Percentiles rank a stretch among this genome's conserved stretches.
Evolutionary conservation across 1,139 yeast genomes (phyloP).

Genomic region (Nakaseomyces uthaithaninus): DNA sequence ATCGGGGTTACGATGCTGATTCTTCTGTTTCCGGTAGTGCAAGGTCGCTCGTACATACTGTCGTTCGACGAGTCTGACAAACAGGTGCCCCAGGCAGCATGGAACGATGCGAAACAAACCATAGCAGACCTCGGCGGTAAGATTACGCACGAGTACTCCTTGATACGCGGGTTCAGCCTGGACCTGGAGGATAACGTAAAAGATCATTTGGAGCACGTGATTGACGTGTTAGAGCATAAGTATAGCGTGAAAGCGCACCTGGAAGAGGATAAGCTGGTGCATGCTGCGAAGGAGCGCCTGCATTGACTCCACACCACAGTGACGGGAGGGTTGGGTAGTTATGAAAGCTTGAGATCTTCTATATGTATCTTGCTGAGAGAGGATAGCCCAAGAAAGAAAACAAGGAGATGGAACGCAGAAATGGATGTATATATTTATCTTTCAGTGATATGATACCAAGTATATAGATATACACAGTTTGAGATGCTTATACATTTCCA

Average conservation of each 20-base stretch:
- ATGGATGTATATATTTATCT: not conserved
- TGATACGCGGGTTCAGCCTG: constrained; percentile 37
- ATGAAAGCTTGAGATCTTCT: too few relatives aligned
- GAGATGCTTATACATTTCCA: not conserved
- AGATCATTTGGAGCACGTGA: constrained; percentile 19
- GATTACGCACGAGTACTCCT: constrained; percentile 37
- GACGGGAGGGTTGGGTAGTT: too few relatives aligned
- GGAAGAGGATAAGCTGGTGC: constrained; percentile 22
- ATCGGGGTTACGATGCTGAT: constrained; percentile 5
- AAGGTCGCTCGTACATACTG: constrained; percentile 9
- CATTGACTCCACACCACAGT: too few relatives aligned
- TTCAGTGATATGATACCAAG: not conserved
- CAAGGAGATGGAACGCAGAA: not conserved
- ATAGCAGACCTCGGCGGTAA: constrained; percentile 34
- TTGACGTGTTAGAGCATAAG: constrained; percentile 24
- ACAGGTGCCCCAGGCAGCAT: not conserved
- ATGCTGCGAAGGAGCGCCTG: constrained; percentile 11
- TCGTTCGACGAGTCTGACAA: constrained; percentile 4
- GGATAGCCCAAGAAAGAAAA: too few relatives aligned
- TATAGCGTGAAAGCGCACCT: constrained; percentile 13
- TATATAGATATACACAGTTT: not conserved
- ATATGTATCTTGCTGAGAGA: too few relatives aligned
- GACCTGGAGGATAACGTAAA: constrained; percentile 29
- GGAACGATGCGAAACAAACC: constrained; percentile 14
- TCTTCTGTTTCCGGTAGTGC: constrained; percentile 3